A percentile compares a stretch with the other conserved stretches of the same genome.
These are phyloP conservation scores for Metarhizium rileyi DNA, from an alignment of 2,329 filamentous ascomycete genomes.

Conservation along the genomic window DNA sequence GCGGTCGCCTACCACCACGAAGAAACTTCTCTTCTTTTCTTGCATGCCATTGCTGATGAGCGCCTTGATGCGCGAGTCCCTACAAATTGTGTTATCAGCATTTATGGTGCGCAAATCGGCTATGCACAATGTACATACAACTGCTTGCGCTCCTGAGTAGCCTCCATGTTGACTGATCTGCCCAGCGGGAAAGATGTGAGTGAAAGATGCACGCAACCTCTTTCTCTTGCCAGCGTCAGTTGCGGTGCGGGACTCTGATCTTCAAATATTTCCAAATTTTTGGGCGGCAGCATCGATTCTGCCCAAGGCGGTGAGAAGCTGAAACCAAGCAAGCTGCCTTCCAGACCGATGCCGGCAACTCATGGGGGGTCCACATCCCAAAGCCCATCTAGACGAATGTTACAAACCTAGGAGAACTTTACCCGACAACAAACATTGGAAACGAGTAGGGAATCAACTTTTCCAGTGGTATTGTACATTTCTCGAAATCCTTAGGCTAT, in stretches of 20 bases:
- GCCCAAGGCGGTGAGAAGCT: conserved; percentile 27
- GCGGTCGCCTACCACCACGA: conserved; percentile 85
- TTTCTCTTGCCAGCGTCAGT: neutral
- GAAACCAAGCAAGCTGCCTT: neutral
- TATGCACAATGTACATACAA: conserved; percentile 27
- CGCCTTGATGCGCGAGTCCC: conserved; percentile 82
- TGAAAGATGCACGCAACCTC: conserved; percentile 8
- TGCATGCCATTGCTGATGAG: conserved; percentile 85
- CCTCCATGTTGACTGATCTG: conserved; percentile 7
- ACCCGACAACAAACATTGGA: too few species aligned
- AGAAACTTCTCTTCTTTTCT: conserved; percentile 97
- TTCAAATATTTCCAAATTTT: conserved; percentile 28
- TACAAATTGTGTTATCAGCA: conserved; percentile 21
- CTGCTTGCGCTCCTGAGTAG: conserved; percentile 50
- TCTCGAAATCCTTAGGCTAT: neutral
- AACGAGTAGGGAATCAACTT: neutral
- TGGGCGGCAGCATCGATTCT: conserved; percentile 25
- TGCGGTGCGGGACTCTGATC: neutral
- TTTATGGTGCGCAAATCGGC: neutral
- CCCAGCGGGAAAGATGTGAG: conserved; percentile 16
- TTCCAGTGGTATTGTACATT: neutral
- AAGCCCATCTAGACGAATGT: too few species aligned
- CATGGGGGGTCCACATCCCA: too few species aligned
- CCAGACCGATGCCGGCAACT: neutral
- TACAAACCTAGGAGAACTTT: too few species aligned